Conservation (phyloP, 2,329 filamentous ascomycete genomes). For the Hypoxylon sp. region DNA sequence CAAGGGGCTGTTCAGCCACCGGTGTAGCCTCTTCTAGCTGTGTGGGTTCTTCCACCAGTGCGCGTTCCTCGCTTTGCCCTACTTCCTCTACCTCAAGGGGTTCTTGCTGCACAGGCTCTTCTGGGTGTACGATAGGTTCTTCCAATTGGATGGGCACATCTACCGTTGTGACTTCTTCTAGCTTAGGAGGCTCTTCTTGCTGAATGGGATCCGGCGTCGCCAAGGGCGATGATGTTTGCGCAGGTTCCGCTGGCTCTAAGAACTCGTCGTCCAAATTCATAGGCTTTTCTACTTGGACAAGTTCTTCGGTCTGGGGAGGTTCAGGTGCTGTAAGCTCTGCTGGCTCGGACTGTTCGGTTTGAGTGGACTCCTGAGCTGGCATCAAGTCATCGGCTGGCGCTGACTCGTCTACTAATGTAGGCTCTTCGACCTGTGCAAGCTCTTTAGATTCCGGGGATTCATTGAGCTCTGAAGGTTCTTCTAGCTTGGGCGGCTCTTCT, state of each 20-base stretch:
- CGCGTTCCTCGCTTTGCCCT: not conserved
- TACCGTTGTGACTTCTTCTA: not conserved
- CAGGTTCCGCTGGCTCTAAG: not conserved
- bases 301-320: not conserved
- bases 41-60: not conserved
- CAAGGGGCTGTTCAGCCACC: constrained; percentile 8
- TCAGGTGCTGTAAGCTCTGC: too few relatives aligned
- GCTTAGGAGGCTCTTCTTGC: not conserved
- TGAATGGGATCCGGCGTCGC: not conserved
- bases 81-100: not conserved
- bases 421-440: not conserved
- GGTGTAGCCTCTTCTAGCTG: constrained; percentile 9
- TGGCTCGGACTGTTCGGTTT: not conserved
- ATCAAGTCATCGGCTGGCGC: not conserved
- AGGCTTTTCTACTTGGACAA: not conserved
- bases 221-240: not conserved
- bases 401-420: not conserved
- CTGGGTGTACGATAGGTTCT: not conserved
- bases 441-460: not conserved
- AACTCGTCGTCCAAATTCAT: not conserved
- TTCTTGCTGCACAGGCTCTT: constrained; percentile 1
- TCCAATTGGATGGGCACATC: not conserved
- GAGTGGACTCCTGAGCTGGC: not conserved
- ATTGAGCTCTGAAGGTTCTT: not conserved
- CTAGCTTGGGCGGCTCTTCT: not conserved